These are phyloP conservation scores for Hypomontagnella submonticulosa DNA, from an alignment of 495 filamentous ascomycete genomes.

Conservation along the genomic window DNA sequence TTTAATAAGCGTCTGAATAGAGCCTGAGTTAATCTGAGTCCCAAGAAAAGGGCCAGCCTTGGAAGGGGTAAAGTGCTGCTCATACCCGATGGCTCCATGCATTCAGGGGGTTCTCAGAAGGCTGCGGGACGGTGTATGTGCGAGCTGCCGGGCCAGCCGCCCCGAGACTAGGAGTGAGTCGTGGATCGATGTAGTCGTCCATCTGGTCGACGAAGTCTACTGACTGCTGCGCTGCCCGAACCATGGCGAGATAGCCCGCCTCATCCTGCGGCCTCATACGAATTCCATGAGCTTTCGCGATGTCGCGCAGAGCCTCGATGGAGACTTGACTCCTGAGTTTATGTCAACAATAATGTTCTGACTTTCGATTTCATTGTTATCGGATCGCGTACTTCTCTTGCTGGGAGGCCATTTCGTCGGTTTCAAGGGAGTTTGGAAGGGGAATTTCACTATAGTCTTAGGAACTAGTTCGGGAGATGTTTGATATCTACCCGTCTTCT, in stretches of 20 bases:
- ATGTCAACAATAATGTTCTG: background rate
- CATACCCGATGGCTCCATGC: conserved; percentile 49
- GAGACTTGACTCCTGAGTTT: conserved; percentile 2
- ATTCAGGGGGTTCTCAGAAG: conserved; percentile 52
- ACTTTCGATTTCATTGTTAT: background rate
- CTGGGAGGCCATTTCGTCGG: conserved; percentile 4
- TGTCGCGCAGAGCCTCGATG: conserved; percentile 24
- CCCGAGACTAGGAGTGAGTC: conserved; percentile 1
- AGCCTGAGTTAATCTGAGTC: background rate
- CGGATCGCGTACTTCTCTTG: conserved; percentile 13
- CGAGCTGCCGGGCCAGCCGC: background rate
- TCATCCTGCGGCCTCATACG: conserved; percentile 31
- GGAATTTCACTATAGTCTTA: background rate
- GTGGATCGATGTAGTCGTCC: conserved; percentile 24
- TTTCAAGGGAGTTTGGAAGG: background rate
- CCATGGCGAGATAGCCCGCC: conserved; percentile 23
- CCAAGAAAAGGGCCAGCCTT: conserved; percentile 25
- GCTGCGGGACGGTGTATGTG: conserved; percentile 24
- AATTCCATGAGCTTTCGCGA: conserved; percentile 30
- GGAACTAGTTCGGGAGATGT: background rate
- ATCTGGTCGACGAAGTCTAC: conserved; percentile 21
- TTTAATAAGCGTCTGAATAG: conserved; percentile 27
- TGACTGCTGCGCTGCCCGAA: conserved; percentile 21
- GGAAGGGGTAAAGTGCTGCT: conserved; percentile 30
- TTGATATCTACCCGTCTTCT: background rate